These are phyloP conservation scores for Xylaria sp. DNA, from an alignment of 495 filamentous ascomycete species.

Conservation along the genomic window DNA sequence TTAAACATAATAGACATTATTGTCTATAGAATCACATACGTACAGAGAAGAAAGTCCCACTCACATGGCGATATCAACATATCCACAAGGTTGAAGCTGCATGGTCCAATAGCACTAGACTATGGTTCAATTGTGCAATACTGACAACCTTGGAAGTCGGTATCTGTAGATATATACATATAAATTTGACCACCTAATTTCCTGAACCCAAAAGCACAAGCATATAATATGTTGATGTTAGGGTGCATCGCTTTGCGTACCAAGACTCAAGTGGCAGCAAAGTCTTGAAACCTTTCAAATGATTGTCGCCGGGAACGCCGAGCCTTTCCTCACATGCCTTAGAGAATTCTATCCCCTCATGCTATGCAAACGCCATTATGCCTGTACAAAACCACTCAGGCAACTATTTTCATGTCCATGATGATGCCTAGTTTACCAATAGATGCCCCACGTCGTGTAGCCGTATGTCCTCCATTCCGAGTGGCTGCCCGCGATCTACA, in stretches of 20 bases:
- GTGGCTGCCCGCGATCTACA: slow-evolving; percentile 40
- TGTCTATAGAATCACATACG: not conserved
- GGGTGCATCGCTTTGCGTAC: not conserved
- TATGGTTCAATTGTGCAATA: not conserved
- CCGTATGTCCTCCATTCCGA: slow-evolving; percentile 40
- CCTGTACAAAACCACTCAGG: slow-evolving; percentile 11
- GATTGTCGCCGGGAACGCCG: not conserved
- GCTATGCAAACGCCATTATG: slow-evolving; percentile 12
- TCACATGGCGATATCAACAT: not conserved
- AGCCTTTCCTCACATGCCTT: not conserved
- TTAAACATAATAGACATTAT: not conserved
- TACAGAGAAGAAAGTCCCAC: not conserved
- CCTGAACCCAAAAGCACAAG: not conserved
- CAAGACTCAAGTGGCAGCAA: not conserved
- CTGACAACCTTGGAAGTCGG: not conserved
- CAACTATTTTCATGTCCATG: not conserved
- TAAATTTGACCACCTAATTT: not conserved
- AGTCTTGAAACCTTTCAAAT: not conserved
- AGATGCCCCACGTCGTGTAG: slow-evolving; percentile 44
- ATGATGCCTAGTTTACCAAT: slow-evolving; percentile 8
- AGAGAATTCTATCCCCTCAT: slow-evolving; percentile 2
- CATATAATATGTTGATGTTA: not conserved
- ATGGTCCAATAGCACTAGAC: not conserved
- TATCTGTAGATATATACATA: not conserved
- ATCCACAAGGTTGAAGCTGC: not conserved